Evolutionary conservation across 768 basidiomycete genomes (phyloP), one percentile per base, ranked within the genome.

Genomic region (Lentinula lateritia): DNA sequence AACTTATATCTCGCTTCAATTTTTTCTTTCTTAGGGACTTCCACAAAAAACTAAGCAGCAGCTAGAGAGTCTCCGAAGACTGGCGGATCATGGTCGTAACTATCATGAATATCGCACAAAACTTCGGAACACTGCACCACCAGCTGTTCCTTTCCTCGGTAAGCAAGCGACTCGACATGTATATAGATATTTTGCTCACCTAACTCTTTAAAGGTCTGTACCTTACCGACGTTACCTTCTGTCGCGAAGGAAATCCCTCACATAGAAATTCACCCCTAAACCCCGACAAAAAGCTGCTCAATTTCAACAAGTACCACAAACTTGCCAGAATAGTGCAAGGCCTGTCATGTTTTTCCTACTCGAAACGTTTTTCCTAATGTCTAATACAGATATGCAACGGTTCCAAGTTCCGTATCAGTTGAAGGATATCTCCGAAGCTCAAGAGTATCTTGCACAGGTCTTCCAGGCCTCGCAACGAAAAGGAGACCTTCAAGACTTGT

Each of bases 251-350:
- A 18, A 98, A 98, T 71, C 89, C 92, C 15, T 89, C 91, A 13
- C 80, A 89, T 66, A 83, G 96, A 65, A 83, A 86, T 15, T 92
- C 95, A 5, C 91, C 94, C 0, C 72, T 84, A 61, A 86, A 86
- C 58, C 79, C 89, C 1, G 82, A 82, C 62, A 88, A 92, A 74
- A 90, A 87, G 67, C 75, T 99, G 42, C 81, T 98, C 71, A 99
- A 99, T 74, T 95, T 97, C 69, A 96, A 95, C 74, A 96, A 97
- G 73, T 98, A 97, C 68, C 90, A 91, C 69, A 96, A 93, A 71
- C 81, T 95, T 62, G 89, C 89, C 38, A 81, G 87, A 68, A 93
- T 96, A 66, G 83, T 94, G 48, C 87, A 91, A 78, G 91, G 91
- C 84, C 65, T 68, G 74, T 28, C 0, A 28, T 56, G 0, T 38